Base-by-base conservation (phyloP, 1,284 basidiomycete species). In the Apiotrichum laibachii region DNA sequence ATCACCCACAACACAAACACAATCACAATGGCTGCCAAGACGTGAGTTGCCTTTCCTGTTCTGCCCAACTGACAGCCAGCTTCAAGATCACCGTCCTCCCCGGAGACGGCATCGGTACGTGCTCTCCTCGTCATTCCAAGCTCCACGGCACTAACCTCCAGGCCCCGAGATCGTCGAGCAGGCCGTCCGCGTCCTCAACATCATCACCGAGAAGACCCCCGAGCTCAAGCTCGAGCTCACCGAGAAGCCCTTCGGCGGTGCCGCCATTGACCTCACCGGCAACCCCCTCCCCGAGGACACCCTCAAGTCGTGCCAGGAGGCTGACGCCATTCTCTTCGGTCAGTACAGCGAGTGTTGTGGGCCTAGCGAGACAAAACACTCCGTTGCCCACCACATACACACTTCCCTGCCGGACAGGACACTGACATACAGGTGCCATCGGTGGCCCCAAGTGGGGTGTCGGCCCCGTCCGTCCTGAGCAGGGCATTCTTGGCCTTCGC, bases 311-410 rank as follows among this genome's bases (percentile, higher is more conserved):
- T 93, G 92, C 78, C 83, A 90, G 76, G 83, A 86, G 70, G 90
- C 93, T 18, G 92, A 98, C 80, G 90, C 92, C 16, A 88, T 97
- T 66, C 82, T 97, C 50, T 86, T 97, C 84, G 93, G 93, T 91
- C 59, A 55, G 83, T 69, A 31, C 26, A 7, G 26, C 26, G 26
- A 31, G 26, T 7, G 9, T 39, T 12, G 47, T 12, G n/a, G n/a
- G n/a, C n/a, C n/a, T n/a, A n/a, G n/a, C n/a, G n/a, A n/a, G n/a
- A n/a, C n/a, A n/a, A n/a, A n/a, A n/a, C n/a, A n/a, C n/a, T n/a
- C n/a, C n/a, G n/a, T n/a, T n/a, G n/a, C n/a, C n/a, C n/a, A n/a
- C n/a, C n/a, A n/a, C n/a, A n/a, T n/a, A n/a, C n/a, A n/a, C n/a
- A n/a, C n/a, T n/a, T n/a, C n/a, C n/a, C n/a, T n/a, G n/a, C n/a